Conservation (phyloP, 2,329 filamentous ascomycete genomes). For the Daldinia sp. region DNA sequence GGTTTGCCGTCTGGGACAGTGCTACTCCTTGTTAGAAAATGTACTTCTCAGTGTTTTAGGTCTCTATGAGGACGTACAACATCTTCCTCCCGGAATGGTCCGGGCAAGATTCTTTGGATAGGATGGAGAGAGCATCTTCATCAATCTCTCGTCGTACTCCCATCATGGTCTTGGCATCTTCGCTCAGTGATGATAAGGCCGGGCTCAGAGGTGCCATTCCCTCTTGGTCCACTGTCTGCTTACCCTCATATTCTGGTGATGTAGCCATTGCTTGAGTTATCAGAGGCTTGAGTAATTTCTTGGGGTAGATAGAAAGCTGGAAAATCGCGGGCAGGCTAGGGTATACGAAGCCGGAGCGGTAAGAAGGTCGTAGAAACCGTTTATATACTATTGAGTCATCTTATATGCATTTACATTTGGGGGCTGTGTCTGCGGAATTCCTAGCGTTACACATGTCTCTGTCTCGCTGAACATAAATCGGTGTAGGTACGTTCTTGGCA, state of each 20-base stretch:
- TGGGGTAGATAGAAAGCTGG: not conserved
- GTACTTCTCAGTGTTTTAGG: not conserved
- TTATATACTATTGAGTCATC: slow-evolving; percentile 24
- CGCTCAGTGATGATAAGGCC: slow-evolving; percentile 18
- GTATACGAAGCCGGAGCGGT: slow-evolving; percentile 1
- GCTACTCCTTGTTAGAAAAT: slow-evolving; percentile 21
- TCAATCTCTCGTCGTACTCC: slow-evolving; percentile 17
- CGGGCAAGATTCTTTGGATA: slow-evolving; percentile 30
- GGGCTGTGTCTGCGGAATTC: slow-evolving; percentile 10
- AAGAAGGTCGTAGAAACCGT: not conserved
- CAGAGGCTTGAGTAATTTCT: not conserved
- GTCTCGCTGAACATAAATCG: slow-evolving; percentile 4
- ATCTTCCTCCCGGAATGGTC: slow-evolving; percentile 25
- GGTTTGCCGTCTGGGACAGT: slow-evolving; percentile 23
- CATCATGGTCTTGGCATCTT: slow-evolving; percentile 23
- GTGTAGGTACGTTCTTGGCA: slow-evolving; percentile 15
- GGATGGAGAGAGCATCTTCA: slow-evolving; percentile 27
- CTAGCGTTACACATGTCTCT: slow-evolving; percentile 5
- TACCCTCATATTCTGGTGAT: slow-evolving; percentile 6
- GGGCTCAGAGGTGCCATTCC: slow-evolving; percentile 6
- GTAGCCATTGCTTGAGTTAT: slow-evolving; percentile 20
- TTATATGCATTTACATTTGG: slow-evolving; percentile 5
- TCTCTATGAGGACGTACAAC: slow-evolving; percentile 25
- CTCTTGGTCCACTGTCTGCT: slow-evolving; percentile 12
- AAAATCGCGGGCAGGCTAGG: not conserved